Evolutionary conservation across 1,139 yeast species (phyloP), one percentile per base, ranked within the genome.

Genomic region (Candida pseudocylindracea): DNA sequence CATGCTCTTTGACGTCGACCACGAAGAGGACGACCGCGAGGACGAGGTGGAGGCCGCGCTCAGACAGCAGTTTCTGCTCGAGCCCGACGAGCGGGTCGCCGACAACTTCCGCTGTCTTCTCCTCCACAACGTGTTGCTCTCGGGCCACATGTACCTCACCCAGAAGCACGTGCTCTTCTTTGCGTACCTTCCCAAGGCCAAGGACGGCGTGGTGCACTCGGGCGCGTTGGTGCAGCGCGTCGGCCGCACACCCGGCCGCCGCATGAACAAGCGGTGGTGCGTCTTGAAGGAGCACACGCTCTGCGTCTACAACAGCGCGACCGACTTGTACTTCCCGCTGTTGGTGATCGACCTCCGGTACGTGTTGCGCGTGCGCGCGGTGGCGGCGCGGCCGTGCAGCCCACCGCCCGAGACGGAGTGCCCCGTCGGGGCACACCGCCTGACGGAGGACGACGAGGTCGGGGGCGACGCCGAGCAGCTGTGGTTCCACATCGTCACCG

Each of bases 81-180:
- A 4, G 20, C 6, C 4, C 6, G 20, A 15, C 20, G 20, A 15
- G 20, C 20, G 6, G 20, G 20, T 15, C 6, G 20, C 6, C 6
- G 20, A 15, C 28, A 13, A 11, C 28, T 27, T 25, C 29, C 32
- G 15, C 27, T 28, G 32, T 13, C 20, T 15, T 15, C 20, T 85
- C 30, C 58, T 81, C 35, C 67, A 72, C 38, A 93, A 80, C 43
- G 91, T 85, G 1, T 54, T 85, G 28, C 53, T 83, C 26, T 95
- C 83, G 48, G 96, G 96, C 2, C 85, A 78, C 42, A 49, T 81
- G 11, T 78, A 78, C 43, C 51, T 85, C 28, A 83, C 95, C 2
- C 51, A 57, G 31, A 56, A 63, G 10, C 66, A 69, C 39, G 50
- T 85, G 8, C 54, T 81, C 32, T 85, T 80, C 47, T 75, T 76